Evolutionary conservation across 805 yeast species (phyloP).

Genomic region (Candida maesae): DNA sequence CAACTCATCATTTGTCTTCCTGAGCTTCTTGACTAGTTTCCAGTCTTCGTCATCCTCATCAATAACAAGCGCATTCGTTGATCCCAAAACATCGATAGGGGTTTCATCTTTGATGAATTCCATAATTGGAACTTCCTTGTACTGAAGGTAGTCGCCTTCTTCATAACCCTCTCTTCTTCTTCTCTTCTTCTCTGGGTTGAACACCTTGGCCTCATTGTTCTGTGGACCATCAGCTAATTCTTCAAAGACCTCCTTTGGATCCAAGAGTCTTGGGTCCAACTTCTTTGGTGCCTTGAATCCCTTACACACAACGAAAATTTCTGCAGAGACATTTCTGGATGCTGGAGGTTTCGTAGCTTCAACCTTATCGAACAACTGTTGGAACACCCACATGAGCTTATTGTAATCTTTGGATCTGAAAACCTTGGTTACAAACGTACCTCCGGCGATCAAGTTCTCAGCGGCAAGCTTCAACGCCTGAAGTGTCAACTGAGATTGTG

Average conservation of each 20-base stretch:
- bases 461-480: constrained; percentile 93
- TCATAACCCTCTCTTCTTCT: constrained; percentile 96
- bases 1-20: constrained; percentile 74
- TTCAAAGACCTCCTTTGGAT: constrained; percentile 91
- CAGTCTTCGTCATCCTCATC: constrained; percentile 65
- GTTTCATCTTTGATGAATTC: constrained; percentile 82
- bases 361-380: constrained; percentile 91
- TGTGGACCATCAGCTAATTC: constrained; percentile 73
- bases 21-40: constrained; percentile 65
- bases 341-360: constrained; percentile 99
- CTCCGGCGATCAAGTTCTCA: constrained; percentile 87
- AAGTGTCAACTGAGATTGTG: constrained; percentile 92
- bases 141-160: constrained; percentile 77
- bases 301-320: constrained; percentile 94
- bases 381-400: constrained; percentile 95
- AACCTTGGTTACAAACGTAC: constrained; percentile 93
- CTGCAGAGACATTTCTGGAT: constrained; percentile 98
- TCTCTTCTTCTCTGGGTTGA: constrained; percentile 87
- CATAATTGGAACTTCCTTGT: constrained; percentile 66
- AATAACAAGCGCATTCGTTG: constrained; percentile 57
- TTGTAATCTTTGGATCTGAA: constrained; percentile 99
- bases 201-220: constrained; percentile 87
- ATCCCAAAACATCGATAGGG: constrained; percentile 80
- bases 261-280: constrained; percentile 87
- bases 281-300: constrained; percentile 96